These are phyloP conservation scores for Barbatosphaeria neglecta DNA, from an alignment of 495 filamentous ascomycete species.

Conservation along the genomic window DNA sequence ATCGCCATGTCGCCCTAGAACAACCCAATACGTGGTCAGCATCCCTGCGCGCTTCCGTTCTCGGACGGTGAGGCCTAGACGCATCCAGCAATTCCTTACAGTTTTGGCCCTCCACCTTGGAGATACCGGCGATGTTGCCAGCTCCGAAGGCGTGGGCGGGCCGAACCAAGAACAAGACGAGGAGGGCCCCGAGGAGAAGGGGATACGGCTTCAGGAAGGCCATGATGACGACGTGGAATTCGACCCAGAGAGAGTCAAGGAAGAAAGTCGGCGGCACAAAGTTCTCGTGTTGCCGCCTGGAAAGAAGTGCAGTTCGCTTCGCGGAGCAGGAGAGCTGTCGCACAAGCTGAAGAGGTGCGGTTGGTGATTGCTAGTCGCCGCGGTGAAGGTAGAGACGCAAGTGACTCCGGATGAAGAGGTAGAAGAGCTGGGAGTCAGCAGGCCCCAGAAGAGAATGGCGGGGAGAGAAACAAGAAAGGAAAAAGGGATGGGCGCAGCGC, in stretches of 20 bases:
- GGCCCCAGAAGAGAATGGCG: neutral
- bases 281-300: too few relatives aligned
- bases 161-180: conserved; percentile 48
- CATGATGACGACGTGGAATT: conserved; percentile 21
- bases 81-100: conserved; percentile 28
- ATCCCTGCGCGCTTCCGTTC: neutral
- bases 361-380: neutral
- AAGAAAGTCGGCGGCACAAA: too few relatives aligned
- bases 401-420: neutral
- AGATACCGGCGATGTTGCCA: conserved; percentile 68
- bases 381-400: neutral
- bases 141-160: conserved; percentile 75
- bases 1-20: conserved; percentile 76
- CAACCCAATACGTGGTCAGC: conserved; percentile 1
- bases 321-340: too few relatives aligned
- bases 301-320: too few relatives aligned
- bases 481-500: neutral
- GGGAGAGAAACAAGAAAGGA: neutral
- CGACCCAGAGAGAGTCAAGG: neutral
- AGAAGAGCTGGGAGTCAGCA: neutral
- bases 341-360: too few relatives aligned
- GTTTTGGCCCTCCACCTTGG: conserved; percentile 71
- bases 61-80: neutral
- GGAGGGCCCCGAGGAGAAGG: conserved; percentile 32
- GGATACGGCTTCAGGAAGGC: conserved; percentile 26